Conservation (phyloP, 352 stramenopile species). For the Pythium coloratum region DNA sequence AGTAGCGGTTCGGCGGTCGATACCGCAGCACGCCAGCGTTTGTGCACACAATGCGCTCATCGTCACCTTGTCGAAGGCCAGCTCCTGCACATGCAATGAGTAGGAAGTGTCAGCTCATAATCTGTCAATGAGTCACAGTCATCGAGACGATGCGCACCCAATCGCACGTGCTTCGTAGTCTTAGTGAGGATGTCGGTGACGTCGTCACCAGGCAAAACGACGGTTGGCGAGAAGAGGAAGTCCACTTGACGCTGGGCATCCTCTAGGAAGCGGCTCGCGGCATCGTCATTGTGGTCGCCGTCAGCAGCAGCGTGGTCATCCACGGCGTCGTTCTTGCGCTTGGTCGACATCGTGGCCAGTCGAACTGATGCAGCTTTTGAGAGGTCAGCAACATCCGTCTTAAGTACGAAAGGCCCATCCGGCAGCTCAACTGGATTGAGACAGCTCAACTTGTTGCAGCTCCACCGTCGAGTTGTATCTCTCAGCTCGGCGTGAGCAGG, state of each 20-base stretch:
- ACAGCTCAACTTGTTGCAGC: neutral
- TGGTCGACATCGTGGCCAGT: conserved; percentile 42
- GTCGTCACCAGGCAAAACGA: conserved; percentile 80
- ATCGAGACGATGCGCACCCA: conserved; percentile 37
- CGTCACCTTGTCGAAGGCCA: conserved; percentile 54
- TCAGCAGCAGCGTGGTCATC: conserved; percentile 18
- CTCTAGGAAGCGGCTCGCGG: conserved; percentile 64
- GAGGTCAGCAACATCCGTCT: neutral
- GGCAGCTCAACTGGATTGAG: neutral
- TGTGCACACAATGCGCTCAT: conserved; percentile 70
- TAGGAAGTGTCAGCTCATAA: conserved; percentile 1
- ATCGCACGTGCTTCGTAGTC: conserved; percentile 62
- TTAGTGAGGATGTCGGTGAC: conserved; percentile 78
- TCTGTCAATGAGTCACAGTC: neutral
- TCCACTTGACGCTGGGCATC: conserved; percentile 76
- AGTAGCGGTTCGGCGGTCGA: conserved; percentile 86
- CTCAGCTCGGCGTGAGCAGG: too few relatives aligned
- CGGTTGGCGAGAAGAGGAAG: conserved; percentile 68
- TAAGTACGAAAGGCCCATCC: conserved; percentile 29
- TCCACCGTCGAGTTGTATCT: too few relatives aligned
- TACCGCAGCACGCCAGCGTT: conserved; percentile 86
- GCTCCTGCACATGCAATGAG: conserved; percentile 36
- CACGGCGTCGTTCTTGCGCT: conserved; percentile 43
- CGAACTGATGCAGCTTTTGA: conserved; percentile 14
- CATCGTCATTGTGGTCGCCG: conserved; percentile 31